phyloP scores from a whole-genome alignment of 306 rosid genomes.

The Trifolium pratense region DNA sequence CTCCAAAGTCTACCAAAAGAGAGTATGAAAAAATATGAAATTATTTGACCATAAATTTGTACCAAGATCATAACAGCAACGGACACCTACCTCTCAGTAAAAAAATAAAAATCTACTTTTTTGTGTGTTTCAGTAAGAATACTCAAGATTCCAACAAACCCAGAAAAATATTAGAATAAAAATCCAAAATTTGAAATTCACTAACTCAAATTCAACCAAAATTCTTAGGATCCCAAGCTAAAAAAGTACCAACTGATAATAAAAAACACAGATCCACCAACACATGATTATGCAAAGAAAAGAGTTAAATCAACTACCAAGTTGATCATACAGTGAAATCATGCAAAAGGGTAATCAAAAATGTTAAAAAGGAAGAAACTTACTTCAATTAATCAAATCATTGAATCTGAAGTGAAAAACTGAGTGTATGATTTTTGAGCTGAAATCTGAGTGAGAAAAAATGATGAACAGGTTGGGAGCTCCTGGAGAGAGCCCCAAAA shows the following conservation, averaged over 20 bases:
- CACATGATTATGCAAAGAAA: constrained; percentile 35
- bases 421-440: constrained; percentile 42
- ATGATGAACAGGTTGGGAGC: constrained; percentile 42
- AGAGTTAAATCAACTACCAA: constrained; percentile 45
- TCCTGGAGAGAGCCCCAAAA: constrained; percentile 39
- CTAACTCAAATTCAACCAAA: constrained; percentile 32
- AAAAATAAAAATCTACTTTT: constrained; percentile 29
- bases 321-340: constrained; percentile 51
- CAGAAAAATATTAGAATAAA: constrained; percentile 30
- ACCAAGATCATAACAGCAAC: constrained; percentile 43
- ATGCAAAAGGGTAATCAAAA: constrained; percentile 38
- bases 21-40: constrained; percentile 11
- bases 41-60: constrained; percentile 34
- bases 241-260: constrained; percentile 40
- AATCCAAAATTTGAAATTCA: constrained; percentile 42
- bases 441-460: constrained; percentile 60
- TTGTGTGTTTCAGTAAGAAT: constrained; percentile 13
- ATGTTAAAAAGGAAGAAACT: constrained; percentile 43
- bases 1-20: constrained; percentile 20
- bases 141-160: constrained; percentile 41
- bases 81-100: constrained; percentile 31
- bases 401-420: constrained; percentile 60
- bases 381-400: constrained; percentile 55
- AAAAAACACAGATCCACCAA: constrained; percentile 73
- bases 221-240: constrained; percentile 46